Evolutionary conservation across 805 yeast species (phyloP).

Genomic region (Candida boidinii): DNA sequence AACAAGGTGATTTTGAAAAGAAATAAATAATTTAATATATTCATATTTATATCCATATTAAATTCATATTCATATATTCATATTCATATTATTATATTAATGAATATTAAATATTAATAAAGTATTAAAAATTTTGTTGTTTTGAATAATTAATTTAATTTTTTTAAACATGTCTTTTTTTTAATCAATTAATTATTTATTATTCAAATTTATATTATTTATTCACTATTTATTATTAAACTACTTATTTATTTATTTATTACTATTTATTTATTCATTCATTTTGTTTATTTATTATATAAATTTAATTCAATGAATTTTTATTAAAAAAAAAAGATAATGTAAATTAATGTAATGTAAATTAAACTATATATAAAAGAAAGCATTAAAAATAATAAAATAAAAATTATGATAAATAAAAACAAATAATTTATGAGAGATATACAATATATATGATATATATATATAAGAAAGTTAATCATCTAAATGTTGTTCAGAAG

Average conservation of each 20-base stretch:
- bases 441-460: too few relatives aligned
- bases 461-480: too few relatives aligned
- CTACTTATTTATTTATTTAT: too few relatives aligned
- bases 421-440: not conserved
- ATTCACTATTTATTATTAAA: too few relatives aligned
- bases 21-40: conserved; percentile 12
- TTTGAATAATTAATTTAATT: conserved; percentile 1
- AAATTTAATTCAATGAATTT: too few relatives aligned
- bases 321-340: not conserved
- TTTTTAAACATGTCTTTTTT: conserved; percentile 2
- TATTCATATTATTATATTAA: not conserved
- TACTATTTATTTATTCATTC: too few relatives aligned
- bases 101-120: not conserved
- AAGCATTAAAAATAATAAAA: not conserved
- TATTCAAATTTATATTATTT: too few relatives aligned
- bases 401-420: not conserved
- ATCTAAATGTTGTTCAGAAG: conserved; percentile 32
- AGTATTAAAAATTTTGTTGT: not conserved
- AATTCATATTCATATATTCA: not conserved
- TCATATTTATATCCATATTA: conserved; percentile 1
- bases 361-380: not conserved
- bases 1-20: conserved; percentile 24
- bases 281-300: too few relatives aligned
- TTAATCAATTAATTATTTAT: too few relatives aligned
- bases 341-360: not conserved